phyloP scores from a whole-genome alignment of 495 filamentous ascomycete species.

The Bathelium albidoporum region DNA sequence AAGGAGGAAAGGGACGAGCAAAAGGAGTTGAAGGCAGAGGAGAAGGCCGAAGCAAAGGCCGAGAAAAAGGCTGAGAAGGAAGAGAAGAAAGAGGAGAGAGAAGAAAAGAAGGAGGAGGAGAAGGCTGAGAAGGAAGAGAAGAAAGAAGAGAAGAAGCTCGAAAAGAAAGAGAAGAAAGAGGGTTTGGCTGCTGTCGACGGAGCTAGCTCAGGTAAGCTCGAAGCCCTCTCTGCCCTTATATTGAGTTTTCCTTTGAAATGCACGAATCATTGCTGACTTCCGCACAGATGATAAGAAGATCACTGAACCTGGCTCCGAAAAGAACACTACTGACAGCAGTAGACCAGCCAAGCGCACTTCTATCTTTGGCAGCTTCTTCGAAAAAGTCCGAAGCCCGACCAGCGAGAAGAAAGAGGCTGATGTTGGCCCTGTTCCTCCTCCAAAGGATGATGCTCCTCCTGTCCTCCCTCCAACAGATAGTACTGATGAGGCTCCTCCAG shows the following conservation, averaged over 20 bases:
- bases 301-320: slow-evolving; percentile 5
- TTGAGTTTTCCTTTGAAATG: slow-evolving; percentile 1
- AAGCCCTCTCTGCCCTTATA: not conserved
- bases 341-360: slow-evolving; percentile 32
- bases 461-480: slow-evolving; percentile 19
- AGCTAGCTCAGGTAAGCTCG: slow-evolving; percentile 11
- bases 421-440: slow-evolving; percentile 22
- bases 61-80: slow-evolving; percentile 29
- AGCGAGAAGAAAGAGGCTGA: slow-evolving; percentile 33
- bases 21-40: slow-evolving; percentile 35
- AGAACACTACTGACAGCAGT: slow-evolving; percentile 19
- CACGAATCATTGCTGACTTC: slow-evolving; percentile 9
- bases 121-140: slow-evolving; percentile 16
- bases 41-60: slow-evolving; percentile 27
- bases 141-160: slow-evolving; percentile 16
- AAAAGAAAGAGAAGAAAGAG: no score
- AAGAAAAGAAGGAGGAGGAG: slow-evolving; percentile 19
- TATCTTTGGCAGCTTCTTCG: slow-evolving; percentile 32
- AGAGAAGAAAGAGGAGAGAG: slow-evolving; percentile 11
- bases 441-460: slow-evolving; percentile 9
- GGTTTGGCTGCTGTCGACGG: slow-evolving; percentile 17
- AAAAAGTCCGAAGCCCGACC: slow-evolving; percentile 29
- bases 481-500: slow-evolving; percentile 1
- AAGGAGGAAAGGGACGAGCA: slow-evolving; percentile 43
- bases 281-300: slow-evolving; percentile 13